Evolutionary conservation across 805 yeast species (phyloP).

Genomic region (Metschnikowia dekortorum): DNA sequence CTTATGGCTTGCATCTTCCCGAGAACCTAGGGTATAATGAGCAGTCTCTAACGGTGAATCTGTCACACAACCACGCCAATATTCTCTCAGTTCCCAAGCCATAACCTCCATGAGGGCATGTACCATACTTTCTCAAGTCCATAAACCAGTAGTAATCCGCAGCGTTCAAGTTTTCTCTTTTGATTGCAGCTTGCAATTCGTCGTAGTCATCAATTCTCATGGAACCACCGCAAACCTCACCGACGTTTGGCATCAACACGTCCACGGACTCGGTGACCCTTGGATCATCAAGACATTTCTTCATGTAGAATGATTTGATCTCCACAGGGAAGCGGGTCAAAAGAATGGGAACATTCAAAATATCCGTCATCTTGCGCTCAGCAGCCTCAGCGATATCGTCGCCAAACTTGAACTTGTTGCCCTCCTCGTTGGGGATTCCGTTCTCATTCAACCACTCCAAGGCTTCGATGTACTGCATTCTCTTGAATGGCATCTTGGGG

Average conservation of each 20-base stretch:
- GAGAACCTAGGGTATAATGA: constrained; percentile 95
- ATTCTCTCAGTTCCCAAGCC: constrained; percentile 98
- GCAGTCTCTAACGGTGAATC: constrained; percentile 98
- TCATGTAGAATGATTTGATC: constrained; percentile 97
- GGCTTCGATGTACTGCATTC: constrained; percentile 89
- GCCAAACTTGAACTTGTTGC: constrained; percentile 88
- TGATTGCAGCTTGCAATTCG: constrained; percentile 84
- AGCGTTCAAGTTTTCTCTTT: constrained; percentile 84
- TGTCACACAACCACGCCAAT: constrained; percentile 95
- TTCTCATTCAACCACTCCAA: constrained; percentile 95
- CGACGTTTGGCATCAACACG: constrained; percentile 98
- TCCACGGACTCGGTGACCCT: constrained; percentile 98
- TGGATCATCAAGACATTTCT: constrained; percentile 81
- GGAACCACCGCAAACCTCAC: constrained; percentile 98
- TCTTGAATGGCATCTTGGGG: constrained; percentile 81
- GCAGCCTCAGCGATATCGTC: constrained; percentile 99
- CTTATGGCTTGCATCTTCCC: constrained; percentile 93
- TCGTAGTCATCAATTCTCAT: constrained; percentile 88
- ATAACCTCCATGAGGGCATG: constrained; percentile 98
- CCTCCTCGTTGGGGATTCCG: constrained; percentile 91
- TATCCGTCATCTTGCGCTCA: constrained; percentile 97
- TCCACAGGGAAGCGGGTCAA: constrained; percentile 94
- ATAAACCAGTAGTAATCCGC: constrained; percentile 92
- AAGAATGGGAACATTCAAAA: constrained; percentile 87
- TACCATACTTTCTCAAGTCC: constrained; percentile 94